Percentiles rank a stretch among this genome's conserved stretches.
These are phyloP conservation scores for Umbelopsis sp. DNA, from an alignment of 192 early-diverging fungal species.

Conservation along the genomic window DNA sequence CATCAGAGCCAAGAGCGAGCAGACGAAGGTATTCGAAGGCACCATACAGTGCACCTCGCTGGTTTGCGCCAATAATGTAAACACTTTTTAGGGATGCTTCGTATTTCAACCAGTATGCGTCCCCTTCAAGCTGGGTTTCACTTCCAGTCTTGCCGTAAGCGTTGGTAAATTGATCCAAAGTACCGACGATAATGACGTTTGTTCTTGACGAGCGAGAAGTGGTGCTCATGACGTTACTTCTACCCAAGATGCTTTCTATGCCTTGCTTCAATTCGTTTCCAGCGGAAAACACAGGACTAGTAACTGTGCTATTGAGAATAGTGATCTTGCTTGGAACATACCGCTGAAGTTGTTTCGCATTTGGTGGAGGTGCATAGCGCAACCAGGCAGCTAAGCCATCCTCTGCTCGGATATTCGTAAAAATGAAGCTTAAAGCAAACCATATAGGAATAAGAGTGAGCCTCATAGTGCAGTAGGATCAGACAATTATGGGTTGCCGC, in stretches of 20 bases:
- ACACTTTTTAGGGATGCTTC: background rate
- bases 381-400: background rate
- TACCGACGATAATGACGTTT: background rate
- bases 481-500: background rate
- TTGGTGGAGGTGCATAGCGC: conserved; percentile 9
- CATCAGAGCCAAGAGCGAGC: conserved; percentile 3
- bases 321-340: background rate
- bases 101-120: conserved; percentile 2
- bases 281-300: conserved; percentile 11
- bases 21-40: conserved; percentile 5
- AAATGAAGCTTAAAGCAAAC: background rate
- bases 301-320: conserved; percentile 11
- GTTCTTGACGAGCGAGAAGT: background rate
- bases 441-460: background rate
- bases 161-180: conserved; percentile 5
- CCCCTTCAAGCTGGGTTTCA: conserved; percentile 4
- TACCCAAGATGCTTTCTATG: background rate
- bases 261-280: conserved; percentile 5
- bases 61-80: background rate
- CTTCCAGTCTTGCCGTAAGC: conserved; percentile 5
- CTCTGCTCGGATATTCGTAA: conserved; percentile 3
- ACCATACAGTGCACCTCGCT: conserved; percentile 1
- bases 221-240: background rate
- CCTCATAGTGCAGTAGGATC: background rate
- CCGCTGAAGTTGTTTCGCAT: background rate